phyloP scores from a whole-genome alignment of 345 rosid genomes.

The Murraya koenigii region DNA sequence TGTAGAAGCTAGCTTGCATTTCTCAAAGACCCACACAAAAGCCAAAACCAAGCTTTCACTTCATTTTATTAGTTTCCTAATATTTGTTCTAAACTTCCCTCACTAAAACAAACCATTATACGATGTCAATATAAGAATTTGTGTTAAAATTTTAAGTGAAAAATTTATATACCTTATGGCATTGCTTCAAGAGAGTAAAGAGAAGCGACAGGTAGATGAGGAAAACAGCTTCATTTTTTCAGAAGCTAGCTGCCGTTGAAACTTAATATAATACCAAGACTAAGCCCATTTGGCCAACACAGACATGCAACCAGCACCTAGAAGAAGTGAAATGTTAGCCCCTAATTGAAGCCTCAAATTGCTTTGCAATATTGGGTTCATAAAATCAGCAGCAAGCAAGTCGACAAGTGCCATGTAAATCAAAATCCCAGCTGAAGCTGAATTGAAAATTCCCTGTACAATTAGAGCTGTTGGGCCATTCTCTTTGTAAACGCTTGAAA shows the following conservation, averaged over 20 bases:
- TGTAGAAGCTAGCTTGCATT: no score
- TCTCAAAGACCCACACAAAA: no score
- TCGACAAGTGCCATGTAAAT: conserved; percentile 83
- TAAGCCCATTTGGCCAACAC: conserved; percentile 72
- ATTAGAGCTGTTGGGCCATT: conserved; percentile 46
- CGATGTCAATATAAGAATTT: no score
- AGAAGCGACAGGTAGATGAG: no score
- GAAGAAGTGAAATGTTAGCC: conserved; percentile 50
- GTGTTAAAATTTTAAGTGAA: no score
- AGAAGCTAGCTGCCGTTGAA: neutral
- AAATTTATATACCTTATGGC: no score
- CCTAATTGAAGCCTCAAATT: conserved; percentile 53
- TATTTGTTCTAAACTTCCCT: no score
- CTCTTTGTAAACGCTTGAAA: conserved; percentile 42
- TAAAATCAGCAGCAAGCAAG: conserved; percentile 64
- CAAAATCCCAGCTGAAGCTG: conserved; percentile 72
- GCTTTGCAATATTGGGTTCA: conserved; percentile 53
- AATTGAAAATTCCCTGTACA: conserved; percentile 54
- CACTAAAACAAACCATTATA: no score
- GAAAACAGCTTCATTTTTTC: no score
- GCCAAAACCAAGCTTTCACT: no score
- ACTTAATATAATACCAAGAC: neutral
- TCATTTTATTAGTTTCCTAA: no score
- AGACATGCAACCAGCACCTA: conserved; percentile 67
- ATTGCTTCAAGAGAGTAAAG: no score